Evolutionary conservation across 495 filamentous ascomycete species (phyloP).

Genomic region (Rostrohypoxylon terebratum): DNA sequence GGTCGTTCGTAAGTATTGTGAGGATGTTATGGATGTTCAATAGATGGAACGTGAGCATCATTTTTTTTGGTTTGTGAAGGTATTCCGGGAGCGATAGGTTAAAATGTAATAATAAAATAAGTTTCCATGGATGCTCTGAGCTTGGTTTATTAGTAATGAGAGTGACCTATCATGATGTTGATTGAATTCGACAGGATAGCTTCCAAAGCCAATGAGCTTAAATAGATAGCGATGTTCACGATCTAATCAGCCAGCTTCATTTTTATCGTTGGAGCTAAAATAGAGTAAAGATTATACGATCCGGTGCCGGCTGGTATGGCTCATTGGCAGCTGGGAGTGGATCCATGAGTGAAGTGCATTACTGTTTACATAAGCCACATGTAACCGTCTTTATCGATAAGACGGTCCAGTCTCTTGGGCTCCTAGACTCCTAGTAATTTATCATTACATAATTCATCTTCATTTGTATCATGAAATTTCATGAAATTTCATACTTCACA

Average conservation of each 20-base stretch:
- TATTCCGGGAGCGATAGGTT: not conserved
- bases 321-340: constrained; percentile 5
- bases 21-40: not conserved
- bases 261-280: not conserved
- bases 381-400: constrained; percentile 38
- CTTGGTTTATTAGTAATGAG: constrained; percentile 2
- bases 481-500: constrained; percentile 13
- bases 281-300: not conserved
- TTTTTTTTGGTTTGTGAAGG: too few relatives aligned
- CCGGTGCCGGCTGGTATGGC: not conserved
- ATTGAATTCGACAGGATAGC: not conserved
- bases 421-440: too few relatives aligned
- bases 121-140: not conserved
- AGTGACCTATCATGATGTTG: not conserved
- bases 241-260: constrained; percentile 5
- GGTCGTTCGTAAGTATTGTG: not conserved
- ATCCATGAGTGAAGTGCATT: too few relatives aligned
- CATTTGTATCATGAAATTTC: constrained; percentile 13
- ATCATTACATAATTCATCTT: constrained; percentile 22
- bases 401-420: not conserved
- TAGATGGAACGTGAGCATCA: not conserved
- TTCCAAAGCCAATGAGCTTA: not conserved
- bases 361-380: too few relatives aligned
- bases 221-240: constrained; percentile 1
- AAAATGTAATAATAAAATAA: not conserved